Evolutionary conservation across 1,139 yeast genomes (phyloP), one percentile per base, ranked within the genome.

Genomic region (Hyphopichia khmerensis): DNA sequence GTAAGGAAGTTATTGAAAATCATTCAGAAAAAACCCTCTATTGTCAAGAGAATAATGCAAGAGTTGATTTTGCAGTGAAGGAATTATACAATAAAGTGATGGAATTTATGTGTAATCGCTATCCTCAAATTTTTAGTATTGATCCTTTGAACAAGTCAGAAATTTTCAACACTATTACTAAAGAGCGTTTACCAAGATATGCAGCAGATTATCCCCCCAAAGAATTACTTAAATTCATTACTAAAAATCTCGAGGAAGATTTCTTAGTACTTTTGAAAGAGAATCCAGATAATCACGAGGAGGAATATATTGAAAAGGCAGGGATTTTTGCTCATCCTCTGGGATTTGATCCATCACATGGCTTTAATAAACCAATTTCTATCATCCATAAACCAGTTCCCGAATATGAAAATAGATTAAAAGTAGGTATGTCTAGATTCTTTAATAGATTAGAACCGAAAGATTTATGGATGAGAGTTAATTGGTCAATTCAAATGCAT

Each of bases 401-500:
- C 6, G 73, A 71, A 45, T 72, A 72, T 46, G 43, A 53, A 33
- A 44, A 55, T 4, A 54, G 72, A 30, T 56, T 72, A 19, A 56
- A 62, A 40, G 48, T 59, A 6, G 61, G 74, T 1, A 72, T 72
- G 77, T 58, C 55, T 14, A 58, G 68, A 35, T 72, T 71, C 43
- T 72, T 72, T 48, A 64, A 65, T 43, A 59, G 69, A 37, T 47
- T 71, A 24, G 55, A 64, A 39, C 65, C 70, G 3, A 56, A 53
- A 16, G 72, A 71, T 47, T 55, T 72, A 37, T 72, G 76, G 74
- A 64, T 63, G 3, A 50, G 77, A 33, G 58, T 55, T 39, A 72
- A 72, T 47, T 72, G 77, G 76, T 61, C 73, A 0, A 51, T 71
- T n/a, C 77, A 72, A 47, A 65, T 69, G 11, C 68, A 66, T 48